Evolutionary conservation across 2,329 filamentous ascomycete genomes (phyloP).

Genomic region (Colletotrichum sublineola): DNA sequence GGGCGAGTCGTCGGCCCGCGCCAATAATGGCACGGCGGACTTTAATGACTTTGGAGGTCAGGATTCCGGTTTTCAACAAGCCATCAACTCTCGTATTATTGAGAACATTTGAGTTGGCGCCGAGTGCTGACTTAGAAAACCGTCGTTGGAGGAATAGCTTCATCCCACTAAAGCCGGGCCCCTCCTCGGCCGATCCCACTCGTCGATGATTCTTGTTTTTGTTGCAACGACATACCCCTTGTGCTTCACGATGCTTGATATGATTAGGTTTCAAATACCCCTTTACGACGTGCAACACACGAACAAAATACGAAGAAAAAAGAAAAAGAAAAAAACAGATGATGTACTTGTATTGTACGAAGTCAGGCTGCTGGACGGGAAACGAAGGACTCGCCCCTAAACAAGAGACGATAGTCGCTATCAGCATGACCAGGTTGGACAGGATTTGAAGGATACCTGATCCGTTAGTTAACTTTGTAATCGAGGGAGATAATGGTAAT

Average conservation of each 20-base stretch:
- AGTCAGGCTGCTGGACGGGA: background rate
- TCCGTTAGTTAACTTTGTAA: conserved; percentile 14
- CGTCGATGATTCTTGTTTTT: conserved; percentile 13
- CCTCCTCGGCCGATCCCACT: conserved; percentile 15
- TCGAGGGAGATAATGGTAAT: conserved; percentile 25
- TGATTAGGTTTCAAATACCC: conserved; percentile 37
- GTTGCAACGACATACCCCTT: conserved; percentile 13
- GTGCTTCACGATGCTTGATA: conserved; percentile 28
- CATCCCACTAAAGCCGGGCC: conserved; percentile 36
- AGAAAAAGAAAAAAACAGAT: background rate
- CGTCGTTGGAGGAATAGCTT: conserved; percentile 39
- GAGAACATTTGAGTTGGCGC: conserved; percentile 80
- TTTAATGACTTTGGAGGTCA: conserved; percentile 65
- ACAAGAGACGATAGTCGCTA: conserved; percentile 34
- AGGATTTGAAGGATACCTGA: conserved; percentile 27
- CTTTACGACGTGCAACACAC: conserved; percentile 8
- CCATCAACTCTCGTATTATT: conserved; percentile 84
- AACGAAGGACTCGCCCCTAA: conserved; percentile 4
- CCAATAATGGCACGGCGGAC: conserved; percentile 48
- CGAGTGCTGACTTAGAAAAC: conserved; percentile 41
- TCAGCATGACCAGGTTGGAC: conserved; percentile 24
- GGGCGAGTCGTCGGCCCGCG: conserved; percentile 57
- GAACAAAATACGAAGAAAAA: background rate
- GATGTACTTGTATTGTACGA: conserved; percentile 27
- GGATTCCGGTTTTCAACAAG: conserved; percentile 78